phyloP scores from a whole-genome alignment of 2,329 filamentous ascomycete species.

The Westerdykella aurantiaca region DNA sequence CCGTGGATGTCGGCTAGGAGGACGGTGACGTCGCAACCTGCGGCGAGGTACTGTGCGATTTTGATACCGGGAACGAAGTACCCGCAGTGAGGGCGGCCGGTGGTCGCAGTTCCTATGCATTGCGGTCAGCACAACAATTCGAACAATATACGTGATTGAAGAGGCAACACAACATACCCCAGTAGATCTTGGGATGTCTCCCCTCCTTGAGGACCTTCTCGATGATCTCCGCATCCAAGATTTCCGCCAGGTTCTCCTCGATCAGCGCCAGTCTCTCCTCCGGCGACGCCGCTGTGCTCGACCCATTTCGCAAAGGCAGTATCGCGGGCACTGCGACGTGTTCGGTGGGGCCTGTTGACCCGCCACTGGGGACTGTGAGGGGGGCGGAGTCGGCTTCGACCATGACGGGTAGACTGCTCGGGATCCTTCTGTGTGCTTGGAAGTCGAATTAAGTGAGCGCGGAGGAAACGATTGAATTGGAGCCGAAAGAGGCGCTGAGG shows the following conservation, averaged over 20 bases:
- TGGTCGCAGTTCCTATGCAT: conserved; percentile 64
- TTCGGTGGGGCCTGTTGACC: not conserved
- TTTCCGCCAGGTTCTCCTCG: conserved; percentile 72
- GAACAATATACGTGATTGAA: conserved; percentile 20
- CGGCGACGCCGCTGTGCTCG: not conserved
- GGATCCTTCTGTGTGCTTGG: no score
- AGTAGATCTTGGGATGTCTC: conserved; percentile 73
- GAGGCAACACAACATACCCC: conserved; percentile 43
- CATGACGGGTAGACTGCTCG: not conserved
- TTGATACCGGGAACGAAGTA: conserved; percentile 89
- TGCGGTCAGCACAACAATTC: not conserved
- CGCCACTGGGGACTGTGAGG: not conserved
- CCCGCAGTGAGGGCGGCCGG: conserved; percentile 80
- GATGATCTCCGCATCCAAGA: conserved; percentile 79
- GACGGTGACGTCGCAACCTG: conserved; percentile 75
- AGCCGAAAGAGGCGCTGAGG: no score
- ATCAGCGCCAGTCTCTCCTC: conserved; percentile 69
- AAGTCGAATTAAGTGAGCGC: no score
- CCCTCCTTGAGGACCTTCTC: conserved; percentile 62
- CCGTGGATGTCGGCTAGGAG: conserved; percentile 62
- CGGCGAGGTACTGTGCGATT: conserved; percentile 78
- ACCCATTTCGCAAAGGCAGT: not conserved
- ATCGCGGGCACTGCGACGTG: not conserved
- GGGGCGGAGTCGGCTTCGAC: not conserved
- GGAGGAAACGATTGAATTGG: no score